These are phyloP conservation scores for Eimeria necatrix DNA, from an alignment of 169 alveolate genomes.

Conservation along the genomic window DNA sequence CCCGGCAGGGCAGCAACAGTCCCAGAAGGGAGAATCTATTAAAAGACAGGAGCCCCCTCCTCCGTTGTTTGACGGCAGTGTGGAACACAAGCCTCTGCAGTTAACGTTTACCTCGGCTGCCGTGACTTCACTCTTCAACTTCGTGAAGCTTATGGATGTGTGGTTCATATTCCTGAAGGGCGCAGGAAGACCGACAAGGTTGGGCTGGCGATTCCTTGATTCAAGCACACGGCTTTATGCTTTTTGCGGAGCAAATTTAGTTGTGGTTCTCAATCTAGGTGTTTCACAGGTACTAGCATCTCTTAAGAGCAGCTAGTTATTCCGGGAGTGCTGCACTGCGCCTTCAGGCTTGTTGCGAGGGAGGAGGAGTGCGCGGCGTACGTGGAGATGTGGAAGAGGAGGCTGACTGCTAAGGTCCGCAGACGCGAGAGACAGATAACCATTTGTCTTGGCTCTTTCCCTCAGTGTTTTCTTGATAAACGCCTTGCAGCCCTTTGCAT, in stretches of 20 bases:
- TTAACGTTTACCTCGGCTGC: slow-evolving; percentile 69
- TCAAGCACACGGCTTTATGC: no score
- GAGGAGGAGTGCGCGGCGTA: slow-evolving; percentile 77
- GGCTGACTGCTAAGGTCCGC: slow-evolving; percentile 63
- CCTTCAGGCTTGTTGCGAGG: slow-evolving; percentile 61
- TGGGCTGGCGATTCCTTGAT: not conserved
- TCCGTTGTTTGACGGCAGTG: slow-evolving; percentile 69
- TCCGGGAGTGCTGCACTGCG: not conserved
- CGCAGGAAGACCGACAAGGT: slow-evolving; percentile 74
- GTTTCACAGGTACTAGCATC: not conserved
- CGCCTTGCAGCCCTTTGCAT: not conserved
- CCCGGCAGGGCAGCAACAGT: not conserved
- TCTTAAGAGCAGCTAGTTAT: no score
- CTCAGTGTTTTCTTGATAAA: not conserved
- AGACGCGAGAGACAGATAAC: not conserved
- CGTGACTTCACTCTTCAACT: slow-evolving; percentile 69
- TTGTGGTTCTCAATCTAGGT: not conserved
- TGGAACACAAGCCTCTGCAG: slow-evolving; percentile 76
- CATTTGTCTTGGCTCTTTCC: not conserved
- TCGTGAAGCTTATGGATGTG: slow-evolving; percentile 79
- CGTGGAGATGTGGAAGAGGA: slow-evolving; percentile 77
- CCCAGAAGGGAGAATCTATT: not conserved
- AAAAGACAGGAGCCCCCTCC: slow-evolving; percentile 70
- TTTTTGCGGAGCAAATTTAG: not conserved
- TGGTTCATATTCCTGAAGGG: slow-evolving; percentile 82